A percentile compares a stretch with the other conserved stretches of the same genome.
Evolutionary conservation across 805 yeast species (phyloP).

Genomic region (Candida ficus): DNA sequence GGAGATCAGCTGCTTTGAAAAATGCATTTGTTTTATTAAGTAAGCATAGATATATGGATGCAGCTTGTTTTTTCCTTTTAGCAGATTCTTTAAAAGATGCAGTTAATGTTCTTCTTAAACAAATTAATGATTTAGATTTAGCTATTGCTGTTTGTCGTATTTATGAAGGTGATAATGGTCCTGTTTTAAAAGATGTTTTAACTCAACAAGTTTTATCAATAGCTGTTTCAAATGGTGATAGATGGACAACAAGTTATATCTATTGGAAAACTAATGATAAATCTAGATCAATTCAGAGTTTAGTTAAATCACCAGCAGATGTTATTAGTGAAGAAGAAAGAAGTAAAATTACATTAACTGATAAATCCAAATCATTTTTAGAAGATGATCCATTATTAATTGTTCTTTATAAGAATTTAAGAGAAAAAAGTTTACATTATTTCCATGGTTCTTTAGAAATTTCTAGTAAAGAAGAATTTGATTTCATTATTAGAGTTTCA

Average conservation of each 20-base stretch:
- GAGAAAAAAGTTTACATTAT: constrained; percentile 47
- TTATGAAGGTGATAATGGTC: constrained; percentile 59
- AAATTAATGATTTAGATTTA: constrained; percentile 62
- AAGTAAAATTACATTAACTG: constrained; percentile 14
- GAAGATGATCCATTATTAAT: constrained; percentile 82
- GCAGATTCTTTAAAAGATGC: constrained; percentile 76
- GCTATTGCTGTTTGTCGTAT: constrained; percentile 81
- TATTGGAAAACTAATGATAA: constrained; percentile 58
- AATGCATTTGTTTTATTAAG: constrained; percentile 89
- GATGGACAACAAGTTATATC: constrained; percentile 82
- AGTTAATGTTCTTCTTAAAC: constrained; percentile 63
- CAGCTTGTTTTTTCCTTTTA: constrained; percentile 82
- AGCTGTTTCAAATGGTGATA: constrained; percentile 58
- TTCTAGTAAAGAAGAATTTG: constrained; percentile 47
- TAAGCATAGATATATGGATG: constrained; percentile 80
- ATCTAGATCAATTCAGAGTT: constrained; percentile 52
- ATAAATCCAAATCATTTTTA: constrained; percentile 37
- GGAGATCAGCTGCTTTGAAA: constrained; percentile 86
- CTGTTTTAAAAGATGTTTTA: constrained; percentile 45
- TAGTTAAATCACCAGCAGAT: constrained; percentile 50
- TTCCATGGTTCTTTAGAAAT: constrained; percentile 41
- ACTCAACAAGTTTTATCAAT: constrained; percentile 45
- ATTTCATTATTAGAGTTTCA: constrained; percentile 57
- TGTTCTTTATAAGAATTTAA: constrained; percentile 55
- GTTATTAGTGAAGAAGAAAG: constrained; percentile 30